Percentiles rank a stretch among this genome's conserved stretches.
Conservation (phyloP, 2,329 filamentous ascomycete genomes). For the Aureobasidium subglaciale region DNA sequence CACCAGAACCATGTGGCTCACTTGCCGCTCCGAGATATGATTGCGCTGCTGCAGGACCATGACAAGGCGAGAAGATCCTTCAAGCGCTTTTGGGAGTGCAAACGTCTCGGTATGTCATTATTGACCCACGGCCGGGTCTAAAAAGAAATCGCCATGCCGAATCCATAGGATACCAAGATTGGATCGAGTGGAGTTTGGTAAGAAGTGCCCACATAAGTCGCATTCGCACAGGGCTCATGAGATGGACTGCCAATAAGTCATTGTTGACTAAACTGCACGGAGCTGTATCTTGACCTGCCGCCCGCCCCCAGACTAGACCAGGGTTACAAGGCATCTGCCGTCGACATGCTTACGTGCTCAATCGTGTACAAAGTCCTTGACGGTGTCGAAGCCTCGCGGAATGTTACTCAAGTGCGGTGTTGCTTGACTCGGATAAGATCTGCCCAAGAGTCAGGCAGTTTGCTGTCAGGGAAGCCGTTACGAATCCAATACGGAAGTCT, state of each 20-base stretch:
- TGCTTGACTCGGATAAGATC: conserved; percentile 4
- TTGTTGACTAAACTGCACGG: background rate
- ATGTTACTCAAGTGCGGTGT: background rate
- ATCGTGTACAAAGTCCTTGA: background rate
- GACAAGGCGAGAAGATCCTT: background rate
- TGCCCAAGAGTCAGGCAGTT: background rate
- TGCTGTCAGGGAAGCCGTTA: background rate
- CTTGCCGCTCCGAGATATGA: background rate
- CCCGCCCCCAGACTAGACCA: too few species aligned
- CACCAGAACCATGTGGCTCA: background rate
- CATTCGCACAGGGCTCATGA: background rate
- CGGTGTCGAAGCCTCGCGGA: background rate
- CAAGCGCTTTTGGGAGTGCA: too few species aligned
- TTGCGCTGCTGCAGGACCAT: background rate
- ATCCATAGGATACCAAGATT: background rate
- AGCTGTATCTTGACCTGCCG: background rate
- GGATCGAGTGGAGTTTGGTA: background rate
- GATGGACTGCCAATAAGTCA: background rate
- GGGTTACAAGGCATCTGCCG: background rate
- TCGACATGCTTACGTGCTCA: background rate
- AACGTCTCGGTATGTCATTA: background rate
- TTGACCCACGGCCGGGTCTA: too few species aligned
- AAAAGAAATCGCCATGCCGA: too few species aligned
- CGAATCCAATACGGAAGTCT: too few species aligned
- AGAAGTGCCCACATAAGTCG: background rate